A percentile compares a stretch with the other conserved stretches of the same genome.
Evolutionary conservation across 1,139 yeast species (phyloP).

Genomic region (Blastobotrys serpentis): DNA sequence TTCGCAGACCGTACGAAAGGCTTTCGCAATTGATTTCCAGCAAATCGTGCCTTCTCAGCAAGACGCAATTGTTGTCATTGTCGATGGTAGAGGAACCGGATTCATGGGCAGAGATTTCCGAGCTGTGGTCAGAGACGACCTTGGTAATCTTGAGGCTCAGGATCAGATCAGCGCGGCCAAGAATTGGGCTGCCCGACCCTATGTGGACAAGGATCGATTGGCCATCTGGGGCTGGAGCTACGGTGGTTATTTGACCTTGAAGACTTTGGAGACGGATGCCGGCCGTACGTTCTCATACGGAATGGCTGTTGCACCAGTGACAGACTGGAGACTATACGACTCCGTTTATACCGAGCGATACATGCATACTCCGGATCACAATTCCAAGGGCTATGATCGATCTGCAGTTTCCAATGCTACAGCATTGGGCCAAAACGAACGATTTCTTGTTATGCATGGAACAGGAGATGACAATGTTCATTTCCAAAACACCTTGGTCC

Average conservation of each 20-base stretch:
- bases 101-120: slow-evolving; percentile 79
- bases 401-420: slow-evolving; percentile 48
- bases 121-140: slow-evolving; percentile 61
- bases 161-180: slow-evolving; percentile 72
- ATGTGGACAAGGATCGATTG: slow-evolving; percentile 60
- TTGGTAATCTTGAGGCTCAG: slow-evolving; percentile 87
- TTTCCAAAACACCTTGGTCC: slow-evolving; percentile 75
- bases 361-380: slow-evolving; percentile 66
- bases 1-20: slow-evolving; percentile 64
- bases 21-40: slow-evolving; percentile 61
- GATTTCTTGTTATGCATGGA: slow-evolving; percentile 89
- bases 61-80: slow-evolving; percentile 72
- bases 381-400: slow-evolving; percentile 52
- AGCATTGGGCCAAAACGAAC: slow-evolving; percentile 51
- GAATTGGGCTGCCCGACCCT: slow-evolving; percentile 53
- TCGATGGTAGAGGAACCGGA: slow-evolving; percentile 96
- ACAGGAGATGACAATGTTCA: slow-evolving; percentile 98
- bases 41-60: slow-evolving; percentile 65
- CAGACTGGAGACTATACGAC: slow-evolving; percentile 78
- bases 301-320: slow-evolving; percentile 88
- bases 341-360: slow-evolving; percentile 88
- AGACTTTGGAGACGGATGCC: slow-evolving; percentile 68
- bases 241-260: slow-evolving; percentile 78
- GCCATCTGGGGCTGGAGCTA: slow-evolving; percentile 98
- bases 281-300: slow-evolving; percentile 72